phyloP scores from a whole-genome alignment of 225 moss, liverwort and hornwort genomes.

The Neckera pumila region DNA sequence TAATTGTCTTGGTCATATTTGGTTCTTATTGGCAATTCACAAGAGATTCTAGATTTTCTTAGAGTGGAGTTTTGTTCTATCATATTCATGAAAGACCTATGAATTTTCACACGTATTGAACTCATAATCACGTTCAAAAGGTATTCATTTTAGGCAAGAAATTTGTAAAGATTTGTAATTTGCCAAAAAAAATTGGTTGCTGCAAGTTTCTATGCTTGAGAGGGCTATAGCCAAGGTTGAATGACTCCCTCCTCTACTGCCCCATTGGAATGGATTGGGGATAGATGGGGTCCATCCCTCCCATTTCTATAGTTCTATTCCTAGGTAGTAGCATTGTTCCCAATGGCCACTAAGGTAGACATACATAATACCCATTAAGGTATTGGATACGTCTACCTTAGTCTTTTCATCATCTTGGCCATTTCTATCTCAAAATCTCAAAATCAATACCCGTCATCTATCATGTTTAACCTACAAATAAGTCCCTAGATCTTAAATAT shows the following conservation, averaged over 20 bases:
- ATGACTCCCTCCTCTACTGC: background rate
- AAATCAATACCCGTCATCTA: background rate
- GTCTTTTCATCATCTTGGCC: background rate
- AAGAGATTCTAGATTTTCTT: background rate
- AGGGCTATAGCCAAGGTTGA: background rate
- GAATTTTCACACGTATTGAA: background rate
- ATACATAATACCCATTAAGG: no score
- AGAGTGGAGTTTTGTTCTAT: background rate
- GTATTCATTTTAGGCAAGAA: background rate
- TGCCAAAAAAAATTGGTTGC: background rate
- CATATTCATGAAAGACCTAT: background rate
- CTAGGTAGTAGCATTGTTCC: no score
- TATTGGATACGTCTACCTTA: no score
- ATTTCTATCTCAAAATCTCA: background rate
- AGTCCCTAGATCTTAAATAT: background rate
- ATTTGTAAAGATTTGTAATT: background rate
- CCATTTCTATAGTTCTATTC: background rate
- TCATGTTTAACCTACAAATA: background rate
- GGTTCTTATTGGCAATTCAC: background rate
- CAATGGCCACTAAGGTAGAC: background rate
- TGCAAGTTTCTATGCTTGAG: background rate
- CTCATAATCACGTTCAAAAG: background rate
- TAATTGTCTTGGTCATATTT: background rate
- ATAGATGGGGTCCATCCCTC: background rate
- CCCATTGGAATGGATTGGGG: background rate